phyloP scores from a whole-genome alignment of 2,329 filamentous ascomycete species.

The Colletotrichum karsti region DNA sequence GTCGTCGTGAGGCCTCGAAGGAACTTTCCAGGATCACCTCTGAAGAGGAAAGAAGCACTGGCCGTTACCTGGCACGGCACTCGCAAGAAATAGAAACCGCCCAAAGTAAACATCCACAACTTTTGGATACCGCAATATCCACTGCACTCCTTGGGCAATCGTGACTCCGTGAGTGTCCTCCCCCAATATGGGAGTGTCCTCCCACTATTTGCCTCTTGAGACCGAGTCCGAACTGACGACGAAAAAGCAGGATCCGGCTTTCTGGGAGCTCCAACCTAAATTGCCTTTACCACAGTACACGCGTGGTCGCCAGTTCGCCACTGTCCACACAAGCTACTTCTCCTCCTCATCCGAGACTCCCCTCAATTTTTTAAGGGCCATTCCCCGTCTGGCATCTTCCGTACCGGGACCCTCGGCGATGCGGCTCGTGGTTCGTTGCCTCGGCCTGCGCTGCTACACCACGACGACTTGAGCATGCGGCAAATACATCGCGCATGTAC shows the following conservation, averaged over 20 bases:
- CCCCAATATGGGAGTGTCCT: too few relatives aligned
- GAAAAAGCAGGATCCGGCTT: conserved; percentile 11
- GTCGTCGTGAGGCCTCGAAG: not conserved
- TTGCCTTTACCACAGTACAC: too few relatives aligned
- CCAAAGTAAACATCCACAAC: not conserved
- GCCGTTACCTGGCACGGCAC: not conserved
- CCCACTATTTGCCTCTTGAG: not conserved
- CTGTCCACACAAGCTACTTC: not conserved
- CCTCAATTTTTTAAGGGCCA: not conserved
- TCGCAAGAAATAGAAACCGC: not conserved
- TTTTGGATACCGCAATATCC: not conserved
- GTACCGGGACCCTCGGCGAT: not conserved
- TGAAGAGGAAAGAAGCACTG: not conserved
- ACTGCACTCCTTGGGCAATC: not conserved
- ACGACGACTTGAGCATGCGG: too few relatives aligned
- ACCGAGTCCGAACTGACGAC: not conserved
- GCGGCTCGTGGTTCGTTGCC: not conserved
- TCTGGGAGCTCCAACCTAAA: conserved; percentile 16
- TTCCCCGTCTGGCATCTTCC: not conserved
- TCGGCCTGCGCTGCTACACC: not conserved
- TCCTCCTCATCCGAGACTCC: not conserved
- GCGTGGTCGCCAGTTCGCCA: conserved; percentile 6
- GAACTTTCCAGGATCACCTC: not conserved
- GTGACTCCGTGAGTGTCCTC: too few relatives aligned
- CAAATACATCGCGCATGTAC: not conserved